Evolutionary conservation across 2,329 filamentous ascomycete species (phyloP), one percentile per base, ranked within the genome.

Genomic region (Dryadomyces quercivorus): DNA sequence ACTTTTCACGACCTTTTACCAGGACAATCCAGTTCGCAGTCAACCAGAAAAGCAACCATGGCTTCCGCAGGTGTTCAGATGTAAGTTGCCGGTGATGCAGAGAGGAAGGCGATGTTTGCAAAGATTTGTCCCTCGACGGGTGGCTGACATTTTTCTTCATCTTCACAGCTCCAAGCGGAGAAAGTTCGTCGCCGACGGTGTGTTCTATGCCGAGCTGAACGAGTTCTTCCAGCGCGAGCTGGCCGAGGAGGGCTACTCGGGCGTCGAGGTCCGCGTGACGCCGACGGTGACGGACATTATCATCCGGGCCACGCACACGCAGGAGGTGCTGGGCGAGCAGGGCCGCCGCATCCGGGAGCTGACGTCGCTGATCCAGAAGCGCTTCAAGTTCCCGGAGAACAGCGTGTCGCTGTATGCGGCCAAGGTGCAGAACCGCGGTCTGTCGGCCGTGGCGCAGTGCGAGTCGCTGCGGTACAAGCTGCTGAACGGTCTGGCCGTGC

Each of bases 151-250:
- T 7, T 42, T 42, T n/a, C 2, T 16, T 7, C 21, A 16, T 50
- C 16, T 8, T 16, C 36, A 63, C 71, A 91, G 87, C 76, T 91
- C 86, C 75, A 92, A 92, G 85, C 78, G 86, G 76, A 88, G 87
- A 83, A 92, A 92, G 85, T 92, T 91, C 80, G 86, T 92, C 73
- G 88, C 86, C 66, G 93, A 98, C 78, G 93, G 93, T 85, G 93
- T 98, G 71, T 98, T 98, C 88, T 98, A 96, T 78, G 93, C 93
- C 81, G 93, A 98, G 81, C 81, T 98, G 77, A 98, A 98, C 86
- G 93, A 98, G 82, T 98, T 98, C 87, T 98, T 98, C 89, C 93
- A 97, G 85, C 92, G 93, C 76, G 93, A 98, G 81, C 83, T 98
- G 73, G 93, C 93, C 73, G 93, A 98, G 85, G 94, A 98, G 81